These are phyloP conservation scores for Alternaria viburni DNA, from an alignment of 2,329 filamentous ascomycete genomes.

Conservation along the genomic window DNA sequence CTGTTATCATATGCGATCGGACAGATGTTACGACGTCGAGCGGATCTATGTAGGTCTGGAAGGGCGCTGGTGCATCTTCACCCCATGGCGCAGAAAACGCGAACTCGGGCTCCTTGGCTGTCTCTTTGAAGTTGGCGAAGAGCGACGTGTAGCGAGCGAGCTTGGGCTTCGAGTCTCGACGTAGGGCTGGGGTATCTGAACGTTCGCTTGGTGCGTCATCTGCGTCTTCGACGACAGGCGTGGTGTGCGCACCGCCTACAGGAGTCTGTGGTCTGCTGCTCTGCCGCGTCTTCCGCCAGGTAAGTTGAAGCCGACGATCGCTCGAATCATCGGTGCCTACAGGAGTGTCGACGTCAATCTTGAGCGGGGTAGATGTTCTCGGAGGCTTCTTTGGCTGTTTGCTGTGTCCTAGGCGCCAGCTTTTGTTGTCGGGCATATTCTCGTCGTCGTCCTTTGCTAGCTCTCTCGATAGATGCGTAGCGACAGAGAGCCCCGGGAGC, in stretches of 20 bases:
- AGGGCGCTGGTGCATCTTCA: constrained; percentile 19
- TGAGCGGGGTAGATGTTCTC: constrained; percentile 17
- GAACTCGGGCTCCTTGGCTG: constrained; percentile 29
- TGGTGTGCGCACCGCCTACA: constrained; percentile 8
- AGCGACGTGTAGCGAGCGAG: constrained; percentile 50
- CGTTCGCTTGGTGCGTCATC: constrained; percentile 40
- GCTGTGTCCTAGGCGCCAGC: constrained; percentile 31
- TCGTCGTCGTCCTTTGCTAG: constrained; percentile 1
- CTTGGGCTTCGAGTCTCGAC: constrained; percentile 47
- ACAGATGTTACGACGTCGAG: constrained; percentile 32
- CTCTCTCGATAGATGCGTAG: constrained; percentile 4
- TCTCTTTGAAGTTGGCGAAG: constrained; percentile 31
- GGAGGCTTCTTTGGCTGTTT: constrained; percentile 25
- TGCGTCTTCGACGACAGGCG: constrained; percentile 30
- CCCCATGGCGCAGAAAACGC: constrained; percentile 39
- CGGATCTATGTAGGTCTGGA: constrained; percentile 32
- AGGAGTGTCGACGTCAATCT: constrained; percentile 7
- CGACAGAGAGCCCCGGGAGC: constrained; percentile 6
- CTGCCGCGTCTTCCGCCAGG: constrained; percentile 34
- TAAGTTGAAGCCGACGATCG: constrained; percentile 22
- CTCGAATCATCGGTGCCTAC: constrained; percentile 15
- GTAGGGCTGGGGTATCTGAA: constrained; percentile 38
- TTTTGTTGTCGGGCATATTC: constrained; percentile 27
- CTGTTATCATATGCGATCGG: constrained; percentile 33
- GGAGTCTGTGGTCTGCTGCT: constrained; percentile 33